Conservation (phyloP, 2,329 filamentous ascomycete species). For the Botrytis pseudocinerea region DNA sequence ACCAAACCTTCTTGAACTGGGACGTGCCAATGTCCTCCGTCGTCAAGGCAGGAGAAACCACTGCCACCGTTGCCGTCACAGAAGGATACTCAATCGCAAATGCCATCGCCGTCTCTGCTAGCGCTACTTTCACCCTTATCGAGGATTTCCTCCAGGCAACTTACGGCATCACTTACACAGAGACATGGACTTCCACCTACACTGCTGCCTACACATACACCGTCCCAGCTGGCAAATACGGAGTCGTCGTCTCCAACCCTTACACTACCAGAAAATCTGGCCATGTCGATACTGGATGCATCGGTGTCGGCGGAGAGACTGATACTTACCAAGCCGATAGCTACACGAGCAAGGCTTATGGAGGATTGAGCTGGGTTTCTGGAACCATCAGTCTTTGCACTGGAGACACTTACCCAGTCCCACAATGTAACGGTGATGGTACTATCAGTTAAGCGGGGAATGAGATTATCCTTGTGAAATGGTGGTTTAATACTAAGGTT, state of each 20-base stretch:
- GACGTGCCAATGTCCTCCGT: constrained; percentile 15
- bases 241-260: constrained; percentile 15
- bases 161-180: background rate
- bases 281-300: background rate
- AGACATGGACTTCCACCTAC: constrained; percentile 7
- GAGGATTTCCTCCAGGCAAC: background rate
- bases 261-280: constrained; percentile 3
- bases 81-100: constrained; percentile 3
- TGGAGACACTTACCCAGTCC: background rate
- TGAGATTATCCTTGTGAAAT: background rate
- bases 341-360: background rate
- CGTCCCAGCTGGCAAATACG: background rate
- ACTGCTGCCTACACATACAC: constrained; percentile 10
- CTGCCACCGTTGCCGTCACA: background rate
- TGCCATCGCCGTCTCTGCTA: background rate
- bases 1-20: background rate
- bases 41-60: background rate
- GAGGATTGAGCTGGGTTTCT: background rate
- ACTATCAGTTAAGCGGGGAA: background rate
- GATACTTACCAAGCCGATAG: constrained; percentile 8
- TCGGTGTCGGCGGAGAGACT: background rate
- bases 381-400: constrained; percentile 19
- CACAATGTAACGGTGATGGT: background rate
- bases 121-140: background rate
- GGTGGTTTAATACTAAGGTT: background rate